Conservation (phyloP, 2,329 filamentous ascomycete species). For the Amesomyces nigricolor region DNA sequence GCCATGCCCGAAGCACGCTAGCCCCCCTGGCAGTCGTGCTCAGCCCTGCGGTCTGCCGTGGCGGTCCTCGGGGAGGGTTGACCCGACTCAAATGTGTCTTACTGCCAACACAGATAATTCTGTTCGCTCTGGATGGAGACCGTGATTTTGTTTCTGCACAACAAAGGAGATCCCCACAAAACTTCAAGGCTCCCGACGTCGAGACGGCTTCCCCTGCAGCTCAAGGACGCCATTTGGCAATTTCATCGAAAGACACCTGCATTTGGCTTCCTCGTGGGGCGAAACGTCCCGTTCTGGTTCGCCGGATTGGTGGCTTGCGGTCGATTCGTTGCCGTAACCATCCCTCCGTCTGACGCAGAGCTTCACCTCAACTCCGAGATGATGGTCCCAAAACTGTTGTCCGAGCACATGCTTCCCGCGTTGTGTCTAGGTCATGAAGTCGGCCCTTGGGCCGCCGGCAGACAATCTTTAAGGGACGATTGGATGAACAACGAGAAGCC, state of each 20-base stretch:
- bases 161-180: background rate
- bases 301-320: slow-evolving; percentile 5
- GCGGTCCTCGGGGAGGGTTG: background rate
- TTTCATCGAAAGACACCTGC: no score
- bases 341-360: no score
- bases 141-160: slow-evolving; percentile 8
- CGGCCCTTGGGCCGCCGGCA: no score
- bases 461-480: no score
- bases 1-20: background rate
- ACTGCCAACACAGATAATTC: background rate
- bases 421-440: no score
- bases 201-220: background rate
- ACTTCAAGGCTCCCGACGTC: background rate
- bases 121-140: background rate
- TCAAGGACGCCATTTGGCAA: no score
- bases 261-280: no score
- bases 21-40: background rate
- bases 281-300: background rate
- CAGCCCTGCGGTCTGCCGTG: slow-evolving; percentile 9
- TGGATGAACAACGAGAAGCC: no score
- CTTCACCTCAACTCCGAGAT: no score
- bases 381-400: no score
- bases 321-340: no score
- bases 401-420: no score
- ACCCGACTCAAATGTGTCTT: slow-evolving; percentile 1